phyloP scores from a whole-genome alignment of 169 alveolate genomes.

The Plasmodium gallinaceum region DNA sequence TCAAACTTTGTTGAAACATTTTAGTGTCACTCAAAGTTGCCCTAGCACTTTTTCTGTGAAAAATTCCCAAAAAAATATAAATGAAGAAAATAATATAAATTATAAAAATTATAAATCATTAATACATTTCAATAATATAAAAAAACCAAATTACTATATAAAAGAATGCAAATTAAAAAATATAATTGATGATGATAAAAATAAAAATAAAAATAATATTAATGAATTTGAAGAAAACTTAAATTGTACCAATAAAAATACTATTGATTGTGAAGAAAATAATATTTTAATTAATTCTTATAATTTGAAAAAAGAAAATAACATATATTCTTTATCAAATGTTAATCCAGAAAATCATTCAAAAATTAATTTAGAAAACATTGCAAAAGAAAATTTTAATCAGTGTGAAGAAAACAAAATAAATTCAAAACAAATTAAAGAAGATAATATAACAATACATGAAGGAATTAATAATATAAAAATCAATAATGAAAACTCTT shows the following conservation, averaged over 20 bases:
- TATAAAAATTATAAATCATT: neutral
- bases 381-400: neutral
- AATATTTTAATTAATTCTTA: neutral
- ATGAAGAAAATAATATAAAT: neutral
- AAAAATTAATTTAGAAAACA: neutral
- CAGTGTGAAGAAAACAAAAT: neutral
- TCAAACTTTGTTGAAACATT: constrained; percentile 50
- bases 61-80: neutral
- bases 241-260: neutral
- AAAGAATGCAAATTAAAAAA: neutral
- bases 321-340: neutral
- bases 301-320: neutral
- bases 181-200: neutral
- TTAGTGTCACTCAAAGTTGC: constrained; percentile 73
- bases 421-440: constrained; percentile 7
- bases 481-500: neutral
- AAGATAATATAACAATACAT: neutral
- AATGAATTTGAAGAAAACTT: neutral
- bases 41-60: constrained; percentile 55
- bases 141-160: neutral
- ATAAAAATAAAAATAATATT: neutral
- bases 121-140: neutral
- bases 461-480: neutral
- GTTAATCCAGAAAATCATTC: neutral
- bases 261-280: neutral